phyloP scores from a whole-genome alignment of 257 asterid species.

The Datura wrightii region DNA sequence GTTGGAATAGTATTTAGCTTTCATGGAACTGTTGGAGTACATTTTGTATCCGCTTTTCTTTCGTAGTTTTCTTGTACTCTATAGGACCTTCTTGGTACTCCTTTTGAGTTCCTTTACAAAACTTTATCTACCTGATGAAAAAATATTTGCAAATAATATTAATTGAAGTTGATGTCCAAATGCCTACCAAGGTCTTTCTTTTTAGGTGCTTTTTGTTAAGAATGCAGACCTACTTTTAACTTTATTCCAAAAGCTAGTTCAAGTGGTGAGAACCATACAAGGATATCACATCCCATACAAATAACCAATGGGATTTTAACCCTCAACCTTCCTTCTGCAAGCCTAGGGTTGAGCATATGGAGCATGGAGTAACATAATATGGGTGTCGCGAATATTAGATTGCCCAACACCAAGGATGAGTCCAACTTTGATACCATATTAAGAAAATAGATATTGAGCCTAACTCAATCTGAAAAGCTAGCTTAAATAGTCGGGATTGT shows the following conservation, averaged over 20 bases:
- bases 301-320: not conserved
- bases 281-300: not conserved
- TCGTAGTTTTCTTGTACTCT: not conserved
- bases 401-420: not conserved
- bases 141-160: no score
- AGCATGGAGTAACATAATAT: not conserved
- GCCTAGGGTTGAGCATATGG: not conserved
- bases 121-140: no score
- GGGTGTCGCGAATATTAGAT: not conserved
- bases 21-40: not conserved
- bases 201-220: not conserved
- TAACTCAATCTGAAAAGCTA: not conserved
- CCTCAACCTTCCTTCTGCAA: not conserved
- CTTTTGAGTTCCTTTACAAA: not conserved
- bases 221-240: not conserved
- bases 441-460: not conserved
- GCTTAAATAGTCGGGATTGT: not conserved
- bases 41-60: not conserved
- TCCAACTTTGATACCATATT: not conserved
- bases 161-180: not conserved
- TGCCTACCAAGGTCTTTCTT: not conserved
- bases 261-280: not conserved
- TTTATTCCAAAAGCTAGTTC: not conserved
- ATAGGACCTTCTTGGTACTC: not conserved
- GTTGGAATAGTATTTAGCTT: not conserved